These are phyloP conservation scores for Agaricus blazei DNA, from an alignment of 768 basidiomycete species.

Conservation along the genomic window DNA sequence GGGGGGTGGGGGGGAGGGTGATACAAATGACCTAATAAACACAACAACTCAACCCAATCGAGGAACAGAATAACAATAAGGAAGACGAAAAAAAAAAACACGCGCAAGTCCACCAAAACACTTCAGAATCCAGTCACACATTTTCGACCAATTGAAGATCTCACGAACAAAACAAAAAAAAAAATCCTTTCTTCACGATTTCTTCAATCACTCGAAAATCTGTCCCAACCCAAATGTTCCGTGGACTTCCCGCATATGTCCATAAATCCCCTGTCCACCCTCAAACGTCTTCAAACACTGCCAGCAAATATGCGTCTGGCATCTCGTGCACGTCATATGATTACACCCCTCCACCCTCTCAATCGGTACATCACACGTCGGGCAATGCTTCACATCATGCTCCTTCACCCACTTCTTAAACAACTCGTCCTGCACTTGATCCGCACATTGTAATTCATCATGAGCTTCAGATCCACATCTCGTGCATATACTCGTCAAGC, in stretches of 20 bases:
- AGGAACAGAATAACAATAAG: no score
- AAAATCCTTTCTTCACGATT: neutral
- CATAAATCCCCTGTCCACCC: conserved; percentile 66
- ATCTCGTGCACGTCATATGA: conserved; percentile 75
- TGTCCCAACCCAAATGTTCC: conserved; percentile 42
- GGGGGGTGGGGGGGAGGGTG: neutral
- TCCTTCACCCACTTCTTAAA: conserved; percentile 60
- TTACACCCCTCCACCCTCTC: conserved; percentile 76
- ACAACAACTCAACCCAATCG: neutral
- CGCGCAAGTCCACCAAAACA: neutral
- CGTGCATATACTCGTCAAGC: conserved; percentile 65
- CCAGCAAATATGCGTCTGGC: conserved; percentile 80
- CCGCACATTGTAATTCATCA: conserved; percentile 61
- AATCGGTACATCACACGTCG: conserved; percentile 64
- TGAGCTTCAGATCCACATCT: conserved; percentile 53
- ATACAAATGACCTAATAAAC: neutral
- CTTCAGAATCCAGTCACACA: neutral
- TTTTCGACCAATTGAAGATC: neutral
- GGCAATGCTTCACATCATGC: conserved; percentile 72
- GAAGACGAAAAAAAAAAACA: neutral
- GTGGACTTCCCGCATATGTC: conserved; percentile 66
- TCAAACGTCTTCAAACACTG: conserved; percentile 70
- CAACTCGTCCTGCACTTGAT: conserved; percentile 50
- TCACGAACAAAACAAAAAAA: no score
- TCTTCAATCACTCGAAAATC: conserved; percentile 7